These are phyloP conservation scores for Saccharomyces pastorianus DNA, from an alignment of 1,139 yeast species.

Conservation along the genomic window DNA sequence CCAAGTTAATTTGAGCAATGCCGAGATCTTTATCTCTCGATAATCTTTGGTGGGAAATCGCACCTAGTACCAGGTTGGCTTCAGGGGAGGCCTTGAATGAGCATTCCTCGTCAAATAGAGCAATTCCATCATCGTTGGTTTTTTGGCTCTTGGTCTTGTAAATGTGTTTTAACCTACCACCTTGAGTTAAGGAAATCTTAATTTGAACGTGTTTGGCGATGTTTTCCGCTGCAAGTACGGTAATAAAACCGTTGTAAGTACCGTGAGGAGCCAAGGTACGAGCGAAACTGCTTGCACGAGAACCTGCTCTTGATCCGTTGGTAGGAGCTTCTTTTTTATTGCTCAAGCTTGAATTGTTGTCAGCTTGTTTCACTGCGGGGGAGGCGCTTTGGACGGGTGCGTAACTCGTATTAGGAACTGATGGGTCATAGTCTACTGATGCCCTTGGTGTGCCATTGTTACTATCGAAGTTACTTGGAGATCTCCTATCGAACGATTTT, in stretches of 20 bases:
- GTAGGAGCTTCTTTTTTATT: slow-evolving; percentile 4
- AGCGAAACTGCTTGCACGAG: slow-evolving; percentile 32
- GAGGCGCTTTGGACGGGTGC: slow-evolving; percentile 17
- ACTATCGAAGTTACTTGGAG: slow-evolving; percentile 1
- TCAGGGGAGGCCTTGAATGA: slow-evolving; percentile 60
- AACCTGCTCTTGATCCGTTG: slow-evolving; percentile 15
- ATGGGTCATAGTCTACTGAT: slow-evolving; percentile 24
- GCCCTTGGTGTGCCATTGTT: slow-evolving; percentile 6
- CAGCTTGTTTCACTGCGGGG: slow-evolving; percentile 5
- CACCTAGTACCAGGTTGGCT: slow-evolving; percentile 49
- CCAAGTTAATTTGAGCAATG: slow-evolving; percentile 35
- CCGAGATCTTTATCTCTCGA: slow-evolving; percentile 67
- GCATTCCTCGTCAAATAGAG: slow-evolving; percentile 57
- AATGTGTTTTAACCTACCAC: slow-evolving; percentile 49
- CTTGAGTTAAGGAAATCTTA: slow-evolving; percentile 44
- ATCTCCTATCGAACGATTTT: slow-evolving; percentile 1
- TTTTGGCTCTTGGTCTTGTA: slow-evolving; percentile 60
- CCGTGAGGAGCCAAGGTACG: slow-evolving; percentile 36
- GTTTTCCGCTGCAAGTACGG: slow-evolving; percentile 37
- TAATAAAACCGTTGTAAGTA: slow-evolving; percentile 48
- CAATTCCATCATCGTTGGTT: slow-evolving; percentile 39
- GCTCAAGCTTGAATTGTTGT: background rate
- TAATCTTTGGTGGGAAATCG: slow-evolving; percentile 65
- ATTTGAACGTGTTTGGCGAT: slow-evolving; percentile 40
- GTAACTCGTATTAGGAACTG: slow-evolving; percentile 25